Evolutionary conservation across 1,284 basidiomycete species (phyloP), one percentile per base, ranked within the genome.

Genomic region (Marasmius sp.): DNA sequence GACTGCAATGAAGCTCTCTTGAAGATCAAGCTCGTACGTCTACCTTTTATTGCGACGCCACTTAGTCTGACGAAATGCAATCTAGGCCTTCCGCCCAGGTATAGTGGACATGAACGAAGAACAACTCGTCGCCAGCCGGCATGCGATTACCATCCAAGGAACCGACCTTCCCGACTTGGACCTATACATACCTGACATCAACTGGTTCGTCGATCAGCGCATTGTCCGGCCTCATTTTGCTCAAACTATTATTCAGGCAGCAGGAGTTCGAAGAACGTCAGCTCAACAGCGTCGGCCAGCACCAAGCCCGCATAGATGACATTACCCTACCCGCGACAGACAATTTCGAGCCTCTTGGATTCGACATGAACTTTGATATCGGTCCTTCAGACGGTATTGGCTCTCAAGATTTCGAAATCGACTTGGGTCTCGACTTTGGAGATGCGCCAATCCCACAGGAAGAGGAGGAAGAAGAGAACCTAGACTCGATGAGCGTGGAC

Each of bases 1-100:
- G 97, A 99, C 74, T 98, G 96, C 74, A 97, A 97, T 69, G 97
- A 99, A 74, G 95, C 96, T 0, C 79, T 98, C 61, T 79, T 96
- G 58, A 95, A 96, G 75, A 97, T 99, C 63, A 97, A 97, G 74
- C 92, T 97, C 88, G 95, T 93, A 61, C 39, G 77, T 62, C 38
- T 12, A 43, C 45, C n/a, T 58, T 18, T 22, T 33, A 10, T 49
- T 18, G 45, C 33, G 18, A 33, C 36, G 33, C 36, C 16, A 41
- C 39, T 14, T 49, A 51, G 27, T 36, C n/a, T 53, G 16, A n/a
- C 20, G 12, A 10, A 12, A 37, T 50, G 38, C 59, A 65, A 22
- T 66, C 20, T 67, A 94, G 93, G 94, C 95, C 4, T 97, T 97
- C 78, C 90, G 94, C 63, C 93, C 95, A 18, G 95, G 95, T 64